Evolutionary conservation across 116 monocot species (phyloP), one percentile per base, ranked within the genome.

Genomic region (Posidonia oceanica): DNA sequence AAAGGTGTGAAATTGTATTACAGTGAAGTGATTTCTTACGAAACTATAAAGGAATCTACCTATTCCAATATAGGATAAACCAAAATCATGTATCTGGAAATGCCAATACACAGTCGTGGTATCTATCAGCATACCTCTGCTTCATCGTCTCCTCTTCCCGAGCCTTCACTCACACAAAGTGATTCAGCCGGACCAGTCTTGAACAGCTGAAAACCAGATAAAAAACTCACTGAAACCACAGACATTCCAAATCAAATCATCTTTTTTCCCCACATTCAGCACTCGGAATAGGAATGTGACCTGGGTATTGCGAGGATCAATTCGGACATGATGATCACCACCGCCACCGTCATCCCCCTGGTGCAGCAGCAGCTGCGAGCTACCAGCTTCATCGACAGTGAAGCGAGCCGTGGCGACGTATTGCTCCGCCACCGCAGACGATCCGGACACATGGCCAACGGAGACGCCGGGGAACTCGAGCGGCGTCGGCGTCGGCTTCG

Each of bases 181-280:
- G 60, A 67, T 40, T 72, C 68, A 15, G 13, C 15, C 8, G 52
- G 52, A 23, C 72, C 67, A n/a, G 68, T n/a, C 22, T 39, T 66
- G 41, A 72, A 72, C n/a, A 78, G 59, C 78, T 78, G 78, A 60
- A 68, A 52, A 59, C 17, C 75, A 56, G 17, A 14, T 22, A 54
- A 62, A 36, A 39, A 5, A 63, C 21, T 15, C 4, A 29, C 41
- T 5, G 23, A 29, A 64, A 64, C 12, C 64, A 14, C 16, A 60
- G 1, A 14, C 39, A 72, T 52, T 42, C 22, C 54, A 36, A 66
- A 16, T 21, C 36, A 16, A 69, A 69, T 14, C 48, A 48, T 48
- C 48, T 48, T 48, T 48, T 48, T 12, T 12, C 48, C 12, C 17
- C 1, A 1, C 36, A 14, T 39, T 1, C 56, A 16, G 38, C 40